phyloP scores from a whole-genome alignment of 164 flowering plant genomes.

The Nelumbo lutea region DNA sequence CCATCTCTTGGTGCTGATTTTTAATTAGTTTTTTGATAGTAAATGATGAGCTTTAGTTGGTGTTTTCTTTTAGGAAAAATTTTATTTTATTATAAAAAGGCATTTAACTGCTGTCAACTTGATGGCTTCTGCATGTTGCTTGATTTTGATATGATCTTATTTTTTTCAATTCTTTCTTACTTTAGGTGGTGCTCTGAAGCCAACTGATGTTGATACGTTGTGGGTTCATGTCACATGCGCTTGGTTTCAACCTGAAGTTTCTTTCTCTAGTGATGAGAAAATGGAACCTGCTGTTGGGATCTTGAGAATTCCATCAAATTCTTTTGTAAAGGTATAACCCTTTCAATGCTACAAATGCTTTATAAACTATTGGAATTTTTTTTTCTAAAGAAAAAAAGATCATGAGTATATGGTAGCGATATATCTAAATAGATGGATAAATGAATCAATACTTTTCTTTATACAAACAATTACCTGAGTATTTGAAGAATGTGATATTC shows the following conservation, averaged over 20 bases:
- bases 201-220: slow-evolving; percentile 75
- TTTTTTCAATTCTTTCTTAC: neutral
- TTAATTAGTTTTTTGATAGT: no score
- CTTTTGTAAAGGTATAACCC: slow-evolving; percentile 64
- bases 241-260: slow-evolving; percentile 95
- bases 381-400: no score
- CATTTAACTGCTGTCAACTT: neutral
- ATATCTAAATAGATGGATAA: no score
- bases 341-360: no score
- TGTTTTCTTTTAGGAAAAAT: neutral
- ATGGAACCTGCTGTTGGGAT: slow-evolving; percentile 99
- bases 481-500: neutral
- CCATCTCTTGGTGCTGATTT: no score
- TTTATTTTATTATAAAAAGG: neutral
- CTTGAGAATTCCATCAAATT: slow-evolving; percentile 66
- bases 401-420: no score
- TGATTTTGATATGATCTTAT: neutral
- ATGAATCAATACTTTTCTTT: no score
- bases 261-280: slow-evolving; percentile 75
- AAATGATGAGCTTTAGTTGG: no score
- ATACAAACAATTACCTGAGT: neutral
- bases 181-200: slow-evolving; percentile 96
- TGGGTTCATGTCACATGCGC: slow-evolving; percentile 99
- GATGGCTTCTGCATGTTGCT: neutral
- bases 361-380: neutral